Conservation (phyloP, 2,329 filamentous ascomycete genomes). For the Microthyrium microscopicum region DNA sequence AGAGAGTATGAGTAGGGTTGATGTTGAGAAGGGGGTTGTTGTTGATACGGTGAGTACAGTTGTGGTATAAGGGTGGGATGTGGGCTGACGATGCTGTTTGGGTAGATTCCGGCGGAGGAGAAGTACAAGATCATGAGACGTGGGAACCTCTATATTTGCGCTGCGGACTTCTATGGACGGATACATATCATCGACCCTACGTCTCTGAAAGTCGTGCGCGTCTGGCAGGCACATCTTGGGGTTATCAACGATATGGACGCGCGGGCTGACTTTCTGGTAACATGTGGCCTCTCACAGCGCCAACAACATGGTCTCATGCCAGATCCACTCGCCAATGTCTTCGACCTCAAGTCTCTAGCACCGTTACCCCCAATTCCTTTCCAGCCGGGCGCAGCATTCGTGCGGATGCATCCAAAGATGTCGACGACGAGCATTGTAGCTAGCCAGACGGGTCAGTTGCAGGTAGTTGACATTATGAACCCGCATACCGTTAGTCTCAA, state of each 20-base stretch:
- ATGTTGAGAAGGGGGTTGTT: slow-evolving; percentile 38
- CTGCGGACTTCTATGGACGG: slow-evolving; percentile 64
- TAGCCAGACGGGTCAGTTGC: slow-evolving; percentile 82
- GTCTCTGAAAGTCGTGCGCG: slow-evolving; percentile 62
- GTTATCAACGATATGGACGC: slow-evolving; percentile 95
- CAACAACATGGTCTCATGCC: slow-evolving; percentile 67
- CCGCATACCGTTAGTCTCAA: slow-evolving; percentile 73
- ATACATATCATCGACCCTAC: slow-evolving; percentile 75
- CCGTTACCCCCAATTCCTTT: slow-evolving; percentile 84
- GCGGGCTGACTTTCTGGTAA: slow-evolving; percentile 85
- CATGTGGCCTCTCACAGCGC: slow-evolving; percentile 79
- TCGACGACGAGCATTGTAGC: slow-evolving; percentile 88
- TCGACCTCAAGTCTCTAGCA: slow-evolving; percentile 79
- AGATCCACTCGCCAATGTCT: slow-evolving; percentile 87
- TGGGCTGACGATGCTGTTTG: slow-evolving; percentile 18
- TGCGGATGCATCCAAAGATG: slow-evolving; percentile 91
- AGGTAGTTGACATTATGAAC: slow-evolving; percentile 91
- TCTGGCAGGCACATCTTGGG: slow-evolving; percentile 79
- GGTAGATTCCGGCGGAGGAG: slow-evolving; percentile 49
- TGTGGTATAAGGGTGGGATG: neutral
- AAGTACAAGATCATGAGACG: slow-evolving; percentile 88
- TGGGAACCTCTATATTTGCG: slow-evolving; percentile 72
- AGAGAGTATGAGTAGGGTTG: slow-evolving; percentile 63
- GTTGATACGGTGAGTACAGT: slow-evolving; percentile 21
- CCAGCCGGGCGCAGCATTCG: slow-evolving; percentile 81